A percentile compares a stretch with the other conserved stretches of the same genome.
Conservation (phyloP, 2,329 filamentous ascomycete genomes). For the Chaetomium globosum region DNA sequence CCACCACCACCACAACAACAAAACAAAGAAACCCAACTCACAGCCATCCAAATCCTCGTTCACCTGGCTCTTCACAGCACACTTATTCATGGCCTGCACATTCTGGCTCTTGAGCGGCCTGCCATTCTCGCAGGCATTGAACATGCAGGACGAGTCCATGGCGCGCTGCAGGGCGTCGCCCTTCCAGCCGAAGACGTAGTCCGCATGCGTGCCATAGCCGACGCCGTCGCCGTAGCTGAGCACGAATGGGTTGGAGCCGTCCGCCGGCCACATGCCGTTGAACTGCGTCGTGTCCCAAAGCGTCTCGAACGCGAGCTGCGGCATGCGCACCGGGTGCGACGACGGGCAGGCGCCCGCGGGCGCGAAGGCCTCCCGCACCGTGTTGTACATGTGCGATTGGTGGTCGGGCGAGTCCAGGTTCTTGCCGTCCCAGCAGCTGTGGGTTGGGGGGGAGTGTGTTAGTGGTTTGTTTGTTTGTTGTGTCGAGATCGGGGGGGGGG, state of each 20-base stretch:
- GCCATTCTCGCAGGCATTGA: slow-evolving; percentile 42
- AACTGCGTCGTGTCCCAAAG: slow-evolving; percentile 49
- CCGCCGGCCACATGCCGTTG: slow-evolving; percentile 45
- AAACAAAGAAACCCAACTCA: slow-evolving; percentile 33
- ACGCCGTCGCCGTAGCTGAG: slow-evolving; percentile 34
- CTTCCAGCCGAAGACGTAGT: slow-evolving; percentile 44
- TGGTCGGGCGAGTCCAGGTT: slow-evolving; percentile 47
- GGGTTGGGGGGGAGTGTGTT: slow-evolving; percentile 53
- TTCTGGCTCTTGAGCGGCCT: slow-evolving; percentile 41
- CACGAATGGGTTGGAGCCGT: slow-evolving; percentile 41
- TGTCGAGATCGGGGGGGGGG: too few relatives aligned
- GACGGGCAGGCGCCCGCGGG: slow-evolving; percentile 37
- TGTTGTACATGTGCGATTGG: slow-evolving; percentile 41
- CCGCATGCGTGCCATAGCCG: slow-evolving; percentile 41
- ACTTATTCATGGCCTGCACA: slow-evolving; percentile 42
- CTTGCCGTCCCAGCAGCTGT: slow-evolving; percentile 54
- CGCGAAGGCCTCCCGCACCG: slow-evolving; percentile 34
- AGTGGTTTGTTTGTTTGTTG: not conserved
- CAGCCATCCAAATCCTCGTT: slow-evolving; percentile 42
- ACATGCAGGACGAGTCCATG: slow-evolving; percentile 42
- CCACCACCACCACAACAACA: slow-evolving; percentile 16
- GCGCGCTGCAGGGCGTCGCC: slow-evolving; percentile 42
- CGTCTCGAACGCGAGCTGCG: slow-evolving; percentile 48
- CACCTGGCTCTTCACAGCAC: slow-evolving; percentile 39
- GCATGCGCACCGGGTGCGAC: slow-evolving; percentile 40